These are phyloP conservation scores for Arabis alpina DNA, from an alignment of 345 rosid genomes.

Conservation along the genomic window DNA sequence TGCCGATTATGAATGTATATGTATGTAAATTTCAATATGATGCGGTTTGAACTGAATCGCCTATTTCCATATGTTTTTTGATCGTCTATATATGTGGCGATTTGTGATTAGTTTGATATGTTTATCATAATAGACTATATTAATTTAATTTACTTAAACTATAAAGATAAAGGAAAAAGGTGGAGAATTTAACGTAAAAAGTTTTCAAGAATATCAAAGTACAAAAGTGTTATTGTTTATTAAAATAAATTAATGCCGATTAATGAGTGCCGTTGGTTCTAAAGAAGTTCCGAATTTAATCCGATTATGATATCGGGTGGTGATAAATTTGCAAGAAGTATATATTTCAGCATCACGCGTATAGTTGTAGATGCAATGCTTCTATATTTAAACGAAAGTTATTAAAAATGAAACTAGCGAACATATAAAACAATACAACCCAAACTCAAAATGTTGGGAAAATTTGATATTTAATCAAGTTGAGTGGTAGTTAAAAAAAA, in stretches of 20 bases:
- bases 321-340: conserved; percentile 22
- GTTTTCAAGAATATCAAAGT: conserved; percentile 37
- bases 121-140: not conserved
- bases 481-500: not conserved
- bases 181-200: conserved; percentile 9
- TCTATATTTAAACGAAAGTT: not conserved
- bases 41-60: not conserved
- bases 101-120: not conserved
- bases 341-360: conserved; percentile 28
- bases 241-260: conserved; percentile 19
- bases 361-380: conserved; percentile 6
- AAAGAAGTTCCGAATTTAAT: conserved; percentile 37
- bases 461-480: not conserved
- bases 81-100: not conserved
- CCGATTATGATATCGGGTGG: conserved; percentile 35
- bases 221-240: conserved; percentile 28
- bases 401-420: not conserved
- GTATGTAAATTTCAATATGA: conserved; percentile 3
- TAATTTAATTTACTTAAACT: not conserved
- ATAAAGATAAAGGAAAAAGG: not conserved
- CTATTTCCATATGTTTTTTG: not conserved
- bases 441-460: not conserved
- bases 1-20: not conserved
- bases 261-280: conserved; percentile 37
- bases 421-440: not conserved